A percentile compares a stretch with the other conserved stretches of the same genome.
phyloP scores from a whole-genome alignment of 2,329 filamentous ascomycete species.

The Aspergillus ochraceus region DNA sequence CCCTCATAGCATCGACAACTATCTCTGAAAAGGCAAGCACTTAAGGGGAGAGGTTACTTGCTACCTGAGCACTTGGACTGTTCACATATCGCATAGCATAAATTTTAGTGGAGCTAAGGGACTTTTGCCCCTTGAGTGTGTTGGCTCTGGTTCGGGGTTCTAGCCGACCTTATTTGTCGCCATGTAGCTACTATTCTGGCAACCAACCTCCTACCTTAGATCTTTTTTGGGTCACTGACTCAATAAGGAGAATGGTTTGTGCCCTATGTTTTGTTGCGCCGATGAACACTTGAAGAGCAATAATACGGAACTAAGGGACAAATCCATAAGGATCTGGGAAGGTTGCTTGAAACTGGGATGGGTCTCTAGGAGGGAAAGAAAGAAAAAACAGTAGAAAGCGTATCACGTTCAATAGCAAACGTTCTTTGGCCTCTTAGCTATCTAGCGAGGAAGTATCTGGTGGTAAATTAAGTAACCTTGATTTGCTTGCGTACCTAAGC shows the following conservation, averaged over 20 bases:
- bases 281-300: too few relatives aligned
- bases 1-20: neutral
- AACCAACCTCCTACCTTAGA: neutral
- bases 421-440: neutral
- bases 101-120: neutral
- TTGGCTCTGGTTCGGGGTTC: neutral
- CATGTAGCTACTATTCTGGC: neutral
- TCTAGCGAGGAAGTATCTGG: neutral
- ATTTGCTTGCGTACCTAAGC: constrained; percentile 11
- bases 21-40: neutral
- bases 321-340: too few relatives aligned
- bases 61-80: neutral
- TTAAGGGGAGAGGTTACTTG: neutral
- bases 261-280: too few relatives aligned
- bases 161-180: neutral
- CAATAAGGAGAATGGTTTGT: neutral
- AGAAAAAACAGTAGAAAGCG: neutral
- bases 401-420: neutral
- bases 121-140: neutral
- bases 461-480: neutral
- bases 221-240: neutral
- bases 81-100: neutral
- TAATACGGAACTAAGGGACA: too few relatives aligned
- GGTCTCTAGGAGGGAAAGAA: too few relatives aligned
- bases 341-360: too few relatives aligned